Conservation (phyloP, 2,329 filamentous ascomycete species). For the Rachicladosporium sp. region DNA sequence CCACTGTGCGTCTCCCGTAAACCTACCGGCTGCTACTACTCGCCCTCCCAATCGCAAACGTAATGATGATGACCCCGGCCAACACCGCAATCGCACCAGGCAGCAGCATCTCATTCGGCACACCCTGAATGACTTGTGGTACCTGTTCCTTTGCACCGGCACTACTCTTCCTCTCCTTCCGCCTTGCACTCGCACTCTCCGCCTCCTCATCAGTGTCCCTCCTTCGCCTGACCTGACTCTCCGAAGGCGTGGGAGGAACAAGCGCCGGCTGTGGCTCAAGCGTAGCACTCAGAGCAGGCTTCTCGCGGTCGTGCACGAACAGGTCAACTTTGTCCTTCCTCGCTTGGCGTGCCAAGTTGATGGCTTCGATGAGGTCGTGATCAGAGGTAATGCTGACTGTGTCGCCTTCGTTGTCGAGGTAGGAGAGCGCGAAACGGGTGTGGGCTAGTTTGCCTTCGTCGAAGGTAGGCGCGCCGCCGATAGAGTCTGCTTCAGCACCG, state of each 20-base stretch:
- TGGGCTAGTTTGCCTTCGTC: conserved; percentile 67
- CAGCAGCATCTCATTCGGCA: conserved; percentile 86
- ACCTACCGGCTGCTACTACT: conserved; percentile 11
- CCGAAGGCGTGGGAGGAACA: conserved; percentile 37
- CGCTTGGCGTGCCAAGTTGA: conserved; percentile 65
- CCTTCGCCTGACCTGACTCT: conserved; percentile 36
- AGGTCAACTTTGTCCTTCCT: conserved; percentile 88
- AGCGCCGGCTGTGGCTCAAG: conserved; percentile 47
- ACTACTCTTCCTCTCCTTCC: conserved; percentile 13
- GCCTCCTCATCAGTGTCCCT: conserved; percentile 42
- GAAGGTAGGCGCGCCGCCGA: conserved; percentile 68
- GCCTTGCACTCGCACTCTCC: conserved; percentile 21
- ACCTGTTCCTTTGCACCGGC: conserved; percentile 37
- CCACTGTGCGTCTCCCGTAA: too few species aligned
- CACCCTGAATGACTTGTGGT: conserved; percentile 75
- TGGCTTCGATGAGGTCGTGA: conserved; percentile 81
- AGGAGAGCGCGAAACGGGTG: conserved; percentile 82
- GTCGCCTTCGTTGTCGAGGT: conserved; percentile 92
- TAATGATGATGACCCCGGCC: conserved; percentile 83
- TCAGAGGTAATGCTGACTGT: conserved; percentile 95
- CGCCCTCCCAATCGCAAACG: conserved; percentile 58
- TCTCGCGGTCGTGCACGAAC: conserved; percentile 86
- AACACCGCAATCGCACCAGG: conserved; percentile 92
- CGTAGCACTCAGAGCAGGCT: conserved; percentile 62
- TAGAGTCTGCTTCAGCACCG: conserved; percentile 65